Evolutionary conservation across 2,329 filamentous ascomycete species (phyloP).

Genomic region (Ploettnerulaceae sp.): DNA sequence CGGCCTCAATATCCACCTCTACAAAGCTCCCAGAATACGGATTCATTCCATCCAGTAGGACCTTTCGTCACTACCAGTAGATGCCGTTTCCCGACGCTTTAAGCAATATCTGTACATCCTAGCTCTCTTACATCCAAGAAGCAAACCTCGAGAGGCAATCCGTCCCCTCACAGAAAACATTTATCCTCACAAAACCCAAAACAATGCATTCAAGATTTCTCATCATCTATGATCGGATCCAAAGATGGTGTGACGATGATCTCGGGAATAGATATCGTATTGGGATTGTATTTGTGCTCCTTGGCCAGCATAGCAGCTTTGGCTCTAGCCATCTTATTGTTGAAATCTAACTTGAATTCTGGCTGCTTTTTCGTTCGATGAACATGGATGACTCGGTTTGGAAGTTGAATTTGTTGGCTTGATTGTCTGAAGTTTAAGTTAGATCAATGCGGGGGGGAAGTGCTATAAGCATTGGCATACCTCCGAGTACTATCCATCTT

Average conservation of each 20-base stretch:
- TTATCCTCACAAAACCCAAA: not conserved
- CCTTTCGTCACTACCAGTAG: too few relatives aligned
- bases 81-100: too few relatives aligned
- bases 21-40: too few relatives aligned
- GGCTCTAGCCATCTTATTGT: conserved; percentile 5
- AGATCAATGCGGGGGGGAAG: too few relatives aligned
- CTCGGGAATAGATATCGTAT: not conserved
- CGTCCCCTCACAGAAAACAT: not conserved
- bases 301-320: conserved; percentile 8
- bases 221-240: conserved; percentile 1
- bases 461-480: too few relatives aligned
- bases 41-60: too few relatives aligned
- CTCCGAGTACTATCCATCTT: too few relatives aligned
- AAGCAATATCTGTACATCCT: not conserved
- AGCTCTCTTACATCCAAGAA: not conserved
- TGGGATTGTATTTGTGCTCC: not conserved
- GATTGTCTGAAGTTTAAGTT: not conserved
- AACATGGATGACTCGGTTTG: conserved; percentile 2
- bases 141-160: not conserved
- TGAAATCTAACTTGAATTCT: conserved; percentile 1
- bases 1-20: too few relatives aligned
- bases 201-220: conserved; percentile 2
- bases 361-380: not conserved
- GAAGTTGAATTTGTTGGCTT: not conserved
- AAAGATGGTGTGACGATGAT: conserved; percentile 4